Percentiles rank a stretch among this genome's conserved stretches.
These are phyloP conservation scores for Schwanniomyces occidentalis DNA, from an alignment of 805 yeast genomes.

Conservation along the genomic window DNA sequence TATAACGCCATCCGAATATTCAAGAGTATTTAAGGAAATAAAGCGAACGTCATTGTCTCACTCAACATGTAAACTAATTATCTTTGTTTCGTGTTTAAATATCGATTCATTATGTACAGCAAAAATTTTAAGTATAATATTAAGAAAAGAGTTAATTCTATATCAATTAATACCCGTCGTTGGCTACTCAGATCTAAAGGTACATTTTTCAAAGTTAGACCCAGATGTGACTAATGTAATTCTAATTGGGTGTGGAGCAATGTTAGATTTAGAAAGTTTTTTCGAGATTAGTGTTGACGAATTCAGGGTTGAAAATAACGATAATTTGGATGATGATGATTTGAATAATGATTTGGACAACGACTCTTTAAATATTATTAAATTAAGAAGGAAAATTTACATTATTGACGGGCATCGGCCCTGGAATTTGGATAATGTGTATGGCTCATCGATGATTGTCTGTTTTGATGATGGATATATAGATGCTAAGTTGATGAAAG, in stretches of 20 bases:
- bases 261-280: conserved; percentile 79
- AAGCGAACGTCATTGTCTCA: conserved; percentile 77
- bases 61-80: conserved; percentile 84
- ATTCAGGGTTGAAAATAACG: conserved; percentile 34
- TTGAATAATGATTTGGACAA: conserved; percentile 21
- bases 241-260: conserved; percentile 90
- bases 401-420: conserved; percentile 93
- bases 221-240: conserved; percentile 73
- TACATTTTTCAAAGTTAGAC: conserved; percentile 65
- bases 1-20: conserved; percentile 68
- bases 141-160: conserved; percentile 81
- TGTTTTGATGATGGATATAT: conserved; percentile 88
- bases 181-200: conserved; percentile 79
- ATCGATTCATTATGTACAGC: conserved; percentile 93
- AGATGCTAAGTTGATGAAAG: conserved; percentile 55
- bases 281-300: conserved; percentile 62
- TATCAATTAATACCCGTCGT: conserved; percentile 90
- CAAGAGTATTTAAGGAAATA: conserved; percentile 65
- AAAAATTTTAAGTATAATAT: conserved; percentile 64
- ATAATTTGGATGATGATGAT: conserved; percentile 20
- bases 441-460: conserved; percentile 72
- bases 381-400: conserved; percentile 61
- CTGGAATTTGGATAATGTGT: conserved; percentile 92
- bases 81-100: conserved; percentile 87
- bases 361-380: conserved; percentile 6